Percentiles rank a stretch among this genome's conserved stretches.
phyloP scores from a whole-genome alignment of 106 monocot species.

The Acorus gramineus region DNA sequence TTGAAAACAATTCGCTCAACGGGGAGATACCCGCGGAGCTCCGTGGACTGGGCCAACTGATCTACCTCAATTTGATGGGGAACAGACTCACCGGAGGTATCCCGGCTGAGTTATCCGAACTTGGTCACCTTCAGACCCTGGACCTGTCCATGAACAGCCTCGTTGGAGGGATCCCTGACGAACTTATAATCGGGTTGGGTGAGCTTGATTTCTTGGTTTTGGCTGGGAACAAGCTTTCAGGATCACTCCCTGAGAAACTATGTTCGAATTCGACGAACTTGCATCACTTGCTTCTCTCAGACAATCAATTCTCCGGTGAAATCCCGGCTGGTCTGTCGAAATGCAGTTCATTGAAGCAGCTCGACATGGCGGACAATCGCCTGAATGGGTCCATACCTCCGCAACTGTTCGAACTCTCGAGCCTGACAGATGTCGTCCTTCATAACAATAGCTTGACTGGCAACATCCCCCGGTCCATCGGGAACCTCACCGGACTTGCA shows the following conservation, averaged over 20 bases:
- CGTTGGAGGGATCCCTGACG: constrained; percentile 41
- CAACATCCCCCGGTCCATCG: constrained; percentile 30
- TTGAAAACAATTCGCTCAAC: constrained; percentile 49
- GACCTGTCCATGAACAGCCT: constrained; percentile 66
- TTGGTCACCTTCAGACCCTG: constrained; percentile 32
- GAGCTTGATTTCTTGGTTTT: constrained; percentile 60
- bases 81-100: constrained; percentile 50
- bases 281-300: constrained; percentile 49
- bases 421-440: constrained; percentile 71
- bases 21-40: constrained; percentile 48
- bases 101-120: constrained; percentile 25
- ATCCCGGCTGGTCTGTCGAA: constrained; percentile 34
- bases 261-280: constrained; percentile 38
- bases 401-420: constrained; percentile 41
- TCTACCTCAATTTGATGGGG: constrained; percentile 62
- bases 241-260: constrained; percentile 34
- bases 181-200: constrained; percentile 22
- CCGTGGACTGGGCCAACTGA: constrained; percentile 39
- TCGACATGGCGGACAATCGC: constrained; percentile 76
- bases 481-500: constrained; percentile 49
- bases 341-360: constrained; percentile 39
- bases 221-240: constrained; percentile 54
- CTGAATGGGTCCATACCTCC: constrained; percentile 46
- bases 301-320: constrained; percentile 58
- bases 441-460: constrained; percentile 89